Evolutionary conservation across 2,329 filamentous ascomycete genomes (phyloP), one percentile per base, ranked within the genome.

Genomic region (Phyllachora maydis): DNA sequence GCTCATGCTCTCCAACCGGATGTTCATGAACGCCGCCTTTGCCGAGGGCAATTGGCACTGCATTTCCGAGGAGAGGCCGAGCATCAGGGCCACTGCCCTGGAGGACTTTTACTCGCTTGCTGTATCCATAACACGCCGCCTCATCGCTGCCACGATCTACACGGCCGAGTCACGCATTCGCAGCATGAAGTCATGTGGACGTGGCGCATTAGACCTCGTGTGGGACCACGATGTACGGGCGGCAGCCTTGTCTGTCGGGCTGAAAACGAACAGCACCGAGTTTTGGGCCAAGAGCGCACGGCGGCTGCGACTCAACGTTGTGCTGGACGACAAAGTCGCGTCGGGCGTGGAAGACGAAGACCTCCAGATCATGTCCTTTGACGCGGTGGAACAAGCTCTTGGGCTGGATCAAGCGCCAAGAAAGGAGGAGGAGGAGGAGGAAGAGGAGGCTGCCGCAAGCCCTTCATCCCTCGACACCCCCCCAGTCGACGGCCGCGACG

Each of bases 1-100:
- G 65, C 45, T 83, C 4, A 44, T 47, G 4, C 51, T 88, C 4
- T 71, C 75, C 0, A 54, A 62, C 21, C 52, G 54, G 2, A 35
- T 83, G 2, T 88, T 85, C 40, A 85, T 90, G 78, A 85, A 83
- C 29, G 57, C 59, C 8, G 42, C 52, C 3, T 50, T 61, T 19
- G 47, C 55, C 8, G 63, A 67, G 25, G 58, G 65, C 26, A 82
- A 78, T 39, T 90, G 77, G 78, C 52, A 50, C 16, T 54, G 52
- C 18, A 35, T 76, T 6, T 56, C 59, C 11, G 56, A 60, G n/a
- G 56, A 64, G 26, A 52, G 52, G 3, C 82, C 82, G 0, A 66
- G 73, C 0, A 64, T 92, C 12, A 69, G 74, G 33, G 63, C 69
- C 5, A 82, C 77, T 2, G 69, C 76, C 0, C 58, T 90, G n/a